Percentiles rank a stretch among this genome's conserved stretches.
Conservation (phyloP, 1,284 basidiomycete species). For the Lentinula novae-zelandiae region DNA sequence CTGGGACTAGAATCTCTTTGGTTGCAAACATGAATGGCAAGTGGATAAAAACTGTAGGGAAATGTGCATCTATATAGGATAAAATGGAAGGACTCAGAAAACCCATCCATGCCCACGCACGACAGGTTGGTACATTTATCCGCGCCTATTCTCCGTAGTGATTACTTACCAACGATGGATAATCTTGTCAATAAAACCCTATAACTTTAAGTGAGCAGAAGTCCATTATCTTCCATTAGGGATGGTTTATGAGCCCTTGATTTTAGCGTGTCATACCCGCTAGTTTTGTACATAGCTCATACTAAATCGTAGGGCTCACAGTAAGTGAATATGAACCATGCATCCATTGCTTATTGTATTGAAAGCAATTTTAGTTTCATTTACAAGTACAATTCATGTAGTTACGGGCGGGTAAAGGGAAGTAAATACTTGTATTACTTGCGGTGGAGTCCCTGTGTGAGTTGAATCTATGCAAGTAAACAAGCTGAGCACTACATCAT, state of each 20-base stretch:
- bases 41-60: too few relatives aligned
- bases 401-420: not conserved
- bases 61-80: too few relatives aligned
- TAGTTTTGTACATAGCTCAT: too few relatives aligned
- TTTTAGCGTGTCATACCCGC: too few relatives aligned
- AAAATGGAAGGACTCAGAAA: not conserved
- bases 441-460: slow-evolving; percentile 34
- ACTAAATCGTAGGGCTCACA: too few relatives aligned
- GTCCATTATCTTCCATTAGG: too few relatives aligned
- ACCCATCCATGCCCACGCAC: not conserved
- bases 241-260: too few relatives aligned
- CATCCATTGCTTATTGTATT: too few relatives aligned
- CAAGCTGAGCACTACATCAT: too few relatives aligned
- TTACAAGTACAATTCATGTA: not conserved
- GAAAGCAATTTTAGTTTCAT: not conserved
- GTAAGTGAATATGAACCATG: too few relatives aligned
- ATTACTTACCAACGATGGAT: not conserved
- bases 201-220: not conserved
- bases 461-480: slow-evolving; percentile 4
- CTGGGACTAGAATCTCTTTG: too few relatives aligned
- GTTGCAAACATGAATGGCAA: too few relatives aligned
- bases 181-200: not conserved
- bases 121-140: not conserved
- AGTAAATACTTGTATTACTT: slow-evolving; percentile 22
- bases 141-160: not conserved